Evolutionary conservation across 177 flowering plant species (phyloP).

Genomic region (Vitis hybrid): DNA sequence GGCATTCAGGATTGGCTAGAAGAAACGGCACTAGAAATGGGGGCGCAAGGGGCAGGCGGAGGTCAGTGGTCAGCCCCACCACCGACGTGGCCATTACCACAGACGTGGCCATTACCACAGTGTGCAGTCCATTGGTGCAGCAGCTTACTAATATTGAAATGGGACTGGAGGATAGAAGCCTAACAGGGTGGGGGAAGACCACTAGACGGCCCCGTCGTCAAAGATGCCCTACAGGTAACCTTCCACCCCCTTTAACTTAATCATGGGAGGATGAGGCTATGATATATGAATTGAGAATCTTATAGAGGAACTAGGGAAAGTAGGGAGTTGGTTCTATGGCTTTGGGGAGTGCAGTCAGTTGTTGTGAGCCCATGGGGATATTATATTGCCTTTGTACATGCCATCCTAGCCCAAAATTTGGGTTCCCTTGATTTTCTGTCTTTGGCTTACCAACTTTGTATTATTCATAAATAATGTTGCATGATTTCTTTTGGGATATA

Average conservation of each 20-base stretch:
- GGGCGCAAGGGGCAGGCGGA: conserved; percentile 47
- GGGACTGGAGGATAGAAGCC: conserved; percentile 58
- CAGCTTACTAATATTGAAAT: conserved; percentile 30
- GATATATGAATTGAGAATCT: conserved; percentile 10
- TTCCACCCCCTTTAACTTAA: conserved; percentile 37
- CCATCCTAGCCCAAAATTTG: conserved; percentile 21
- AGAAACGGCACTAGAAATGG: conserved; percentile 51
- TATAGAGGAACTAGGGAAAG: conserved; percentile 23
- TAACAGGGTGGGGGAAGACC: conserved; percentile 80
- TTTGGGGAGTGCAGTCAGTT: conserved; percentile 11
- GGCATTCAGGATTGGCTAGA: conserved; percentile 51
- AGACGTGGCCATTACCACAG: conserved; percentile 11
- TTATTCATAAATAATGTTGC: conserved; percentile 37
- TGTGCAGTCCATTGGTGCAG: conserved; percentile 32
- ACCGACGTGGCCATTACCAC: conserved; percentile 21
- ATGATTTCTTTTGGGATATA: conserved; percentile 22
- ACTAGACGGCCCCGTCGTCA: conserved; percentile 68
- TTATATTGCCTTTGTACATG: conserved; percentile 32
- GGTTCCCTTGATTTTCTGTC: conserved; percentile 22
- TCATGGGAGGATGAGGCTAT: conserved; percentile 16
- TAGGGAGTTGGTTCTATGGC: conserved; percentile 21
- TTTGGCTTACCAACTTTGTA: conserved; percentile 25
- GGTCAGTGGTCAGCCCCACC: conserved; percentile 28
- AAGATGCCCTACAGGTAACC: conserved; percentile 57
- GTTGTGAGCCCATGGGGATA: conserved; percentile 22